These are phyloP conservation scores for Solanum pinnatisectum DNA, from an alignment of 257 asterid species.

Conservation along the genomic window DNA sequence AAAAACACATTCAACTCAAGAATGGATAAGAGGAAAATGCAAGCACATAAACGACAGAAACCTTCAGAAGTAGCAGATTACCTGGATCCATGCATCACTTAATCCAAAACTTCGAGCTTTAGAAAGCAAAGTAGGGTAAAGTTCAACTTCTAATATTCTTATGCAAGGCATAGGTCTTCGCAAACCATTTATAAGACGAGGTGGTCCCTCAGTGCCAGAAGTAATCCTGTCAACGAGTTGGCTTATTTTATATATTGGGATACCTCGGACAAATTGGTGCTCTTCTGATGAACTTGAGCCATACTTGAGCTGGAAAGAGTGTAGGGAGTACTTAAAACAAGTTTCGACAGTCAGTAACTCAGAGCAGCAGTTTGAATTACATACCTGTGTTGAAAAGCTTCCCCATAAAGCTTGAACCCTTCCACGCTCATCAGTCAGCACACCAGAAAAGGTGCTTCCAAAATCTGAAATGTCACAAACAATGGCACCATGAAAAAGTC, in stretches of 20 bases:
- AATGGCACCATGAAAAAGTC: conserved; percentile 5
- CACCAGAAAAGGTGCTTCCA: conserved; percentile 92
- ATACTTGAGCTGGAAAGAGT: conserved; percentile 68
- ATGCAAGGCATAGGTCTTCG: conserved; percentile 88
- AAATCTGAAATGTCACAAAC: conserved; percentile 51
- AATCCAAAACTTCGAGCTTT: conserved; percentile 99
- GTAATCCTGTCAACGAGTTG: conserved; percentile 63
- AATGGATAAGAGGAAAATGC: background rate
- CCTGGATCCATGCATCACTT: conserved; percentile 94
- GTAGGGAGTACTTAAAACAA: background rate
- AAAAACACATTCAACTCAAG: background rate
- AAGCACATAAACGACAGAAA: background rate
- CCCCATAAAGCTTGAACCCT: conserved; percentile 97
- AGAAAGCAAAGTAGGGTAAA: conserved; percentile 94
- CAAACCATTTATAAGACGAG: conserved; percentile 68
- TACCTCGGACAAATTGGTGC: conserved; percentile 96
- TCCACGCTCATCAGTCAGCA: conserved; percentile 87
- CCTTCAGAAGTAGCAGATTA: conserved; percentile 12
- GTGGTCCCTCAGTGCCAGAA: conserved; percentile 55
- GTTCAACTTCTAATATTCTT: conserved; percentile 86
- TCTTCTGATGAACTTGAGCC: conserved; percentile 83
- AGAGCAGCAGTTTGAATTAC: conserved; percentile 7
- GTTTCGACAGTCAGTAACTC: background rate
- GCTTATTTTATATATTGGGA: conserved; percentile 69
- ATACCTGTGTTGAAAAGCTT: conserved; percentile 95